Conservation (phyloP, 1,139 yeast species). For the Kodamaea arcana region DNA sequence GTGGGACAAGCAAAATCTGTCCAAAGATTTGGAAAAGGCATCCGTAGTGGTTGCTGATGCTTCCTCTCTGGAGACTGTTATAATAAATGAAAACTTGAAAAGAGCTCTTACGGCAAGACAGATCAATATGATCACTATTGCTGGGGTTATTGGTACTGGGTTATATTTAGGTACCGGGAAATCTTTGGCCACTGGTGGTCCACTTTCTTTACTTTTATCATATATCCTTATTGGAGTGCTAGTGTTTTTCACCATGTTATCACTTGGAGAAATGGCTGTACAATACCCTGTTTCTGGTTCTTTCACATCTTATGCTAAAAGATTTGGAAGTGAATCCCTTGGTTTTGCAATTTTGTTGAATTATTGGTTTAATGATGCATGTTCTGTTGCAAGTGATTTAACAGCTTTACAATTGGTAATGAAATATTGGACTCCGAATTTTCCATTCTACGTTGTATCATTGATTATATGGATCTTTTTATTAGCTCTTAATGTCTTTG, state of each 20-base stretch:
- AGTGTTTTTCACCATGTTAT: slow-evolving; percentile 56
- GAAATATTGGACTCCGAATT: slow-evolving; percentile 54
- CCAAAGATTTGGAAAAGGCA: slow-evolving; percentile 11
- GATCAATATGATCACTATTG: slow-evolving; percentile 60
- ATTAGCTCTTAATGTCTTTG: slow-evolving; percentile 48
- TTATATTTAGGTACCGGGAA: slow-evolving; percentile 61
- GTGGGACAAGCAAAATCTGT: no score
- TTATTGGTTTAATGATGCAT: slow-evolving; percentile 65
- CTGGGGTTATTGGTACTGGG: slow-evolving; percentile 71
- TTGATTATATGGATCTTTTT: slow-evolving; percentile 57
- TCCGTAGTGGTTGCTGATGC: slow-evolving; percentile 5
- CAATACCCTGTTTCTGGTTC: slow-evolving; percentile 61
- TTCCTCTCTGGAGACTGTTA: slow-evolving; percentile 7
- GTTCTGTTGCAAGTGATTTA: slow-evolving; percentile 58
- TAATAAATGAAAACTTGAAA: slow-evolving; percentile 26
- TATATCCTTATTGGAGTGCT: slow-evolving; percentile 56
- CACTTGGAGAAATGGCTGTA: slow-evolving; percentile 65
- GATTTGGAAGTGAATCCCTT: slow-evolving; percentile 59
- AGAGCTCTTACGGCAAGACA: slow-evolving; percentile 50
- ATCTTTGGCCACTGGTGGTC: slow-evolving; percentile 60
- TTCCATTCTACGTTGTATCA: slow-evolving; percentile 56
- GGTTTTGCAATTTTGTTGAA: slow-evolving; percentile 61
- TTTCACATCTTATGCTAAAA: slow-evolving; percentile 54
- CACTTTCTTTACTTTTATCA: slow-evolving; percentile 55
- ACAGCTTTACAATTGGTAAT: slow-evolving; percentile 57